Conservation (phyloP, 2,329 filamentous ascomycete genomes). For the Knufia petricola region DNA sequence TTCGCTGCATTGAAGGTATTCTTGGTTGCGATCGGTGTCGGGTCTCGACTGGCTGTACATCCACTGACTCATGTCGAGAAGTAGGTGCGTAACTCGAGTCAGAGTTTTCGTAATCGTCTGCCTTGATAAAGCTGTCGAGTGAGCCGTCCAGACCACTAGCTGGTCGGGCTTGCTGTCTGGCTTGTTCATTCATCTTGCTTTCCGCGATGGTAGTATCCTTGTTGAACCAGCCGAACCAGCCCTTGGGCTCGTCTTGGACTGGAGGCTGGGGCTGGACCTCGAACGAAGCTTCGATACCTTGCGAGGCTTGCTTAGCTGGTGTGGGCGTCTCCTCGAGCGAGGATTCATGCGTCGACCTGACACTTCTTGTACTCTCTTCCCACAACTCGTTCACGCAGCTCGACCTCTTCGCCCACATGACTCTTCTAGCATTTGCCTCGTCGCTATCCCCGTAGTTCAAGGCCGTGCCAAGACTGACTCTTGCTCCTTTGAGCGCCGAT, state of each 20-base stretch:
- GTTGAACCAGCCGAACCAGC: constrained; percentile 6
- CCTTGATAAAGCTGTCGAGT: not conserved
- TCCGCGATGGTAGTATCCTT: not conserved
- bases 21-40: not conserved
- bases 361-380: constrained; percentile 22
- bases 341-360: constrained; percentile 11
- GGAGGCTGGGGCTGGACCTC: not conserved
- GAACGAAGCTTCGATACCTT: not conserved
- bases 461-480: constrained; percentile 10
- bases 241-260: not conserved
- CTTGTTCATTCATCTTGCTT: not conserved
- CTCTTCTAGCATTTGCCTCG: constrained; percentile 13
- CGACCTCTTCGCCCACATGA: constrained; percentile 19
- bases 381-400: constrained; percentile 19
- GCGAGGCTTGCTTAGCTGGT: not conserved
- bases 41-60: not conserved
- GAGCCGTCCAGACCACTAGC: not conserved
- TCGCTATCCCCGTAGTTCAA: constrained; percentile 3
- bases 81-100: constrained; percentile 1
- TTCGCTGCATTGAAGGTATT: not conserved
- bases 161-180: not conserved
- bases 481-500: constrained; percentile 21
- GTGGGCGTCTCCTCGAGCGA: constrained; percentile 9
- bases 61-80: constrained; percentile 1
- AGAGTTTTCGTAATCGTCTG: not conserved